Base-by-base conservation (phyloP, 345 rosid species). In the Rhodamnia argentea region DNA sequence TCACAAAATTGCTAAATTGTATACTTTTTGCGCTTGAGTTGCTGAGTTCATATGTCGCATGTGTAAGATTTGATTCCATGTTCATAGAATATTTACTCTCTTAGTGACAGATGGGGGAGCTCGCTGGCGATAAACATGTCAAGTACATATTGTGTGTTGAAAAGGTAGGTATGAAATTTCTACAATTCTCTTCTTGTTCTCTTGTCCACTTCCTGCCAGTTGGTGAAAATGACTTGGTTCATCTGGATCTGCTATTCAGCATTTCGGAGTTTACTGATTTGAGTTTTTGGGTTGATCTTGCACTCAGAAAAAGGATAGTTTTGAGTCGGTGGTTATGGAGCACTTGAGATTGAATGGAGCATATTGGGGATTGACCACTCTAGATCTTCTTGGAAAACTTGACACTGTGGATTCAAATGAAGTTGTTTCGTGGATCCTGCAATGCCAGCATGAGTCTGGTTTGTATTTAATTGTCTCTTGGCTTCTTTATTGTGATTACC, bases 271-370 rank as follows among this genome's bases (percentile, higher is more conserved):
- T 64, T 64, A 32, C 24, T 64, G 76, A 64, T 64, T 64, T 64
- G 24, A 64, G 24, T 32, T 64, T 64, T 16, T 64, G 76, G 23
- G 23, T 64, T 32, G 76, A 32, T 64, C 44, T 64, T 64, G 76
- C 44, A 12, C 40, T 47, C 87, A 96, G 98, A 94, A 86, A 83
- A 95, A 95, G 85, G 98, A 94, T 83, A 92, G 93, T 89, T 91
- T 95, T 87, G 96, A 95, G 90, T 94, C 96, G 50, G 96, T 94
- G 78, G 95, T 95, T 85, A 92, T 94, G 99, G 99, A 96, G 84
- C 99, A 94, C 93, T 91, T 96, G 44, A 90, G 97, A 92, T 87
- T 95, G 95, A 95, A 92, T 85, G 99, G 99, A 83, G 99, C 93
- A 7, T 94, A 95, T 85, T 96, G 99, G 98, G 98, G 98, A 86